These are phyloP conservation scores for Cymbopogon flexuosus DNA, from an alignment of 202 grass and related monocot species.

Conservation along the genomic window DNA sequence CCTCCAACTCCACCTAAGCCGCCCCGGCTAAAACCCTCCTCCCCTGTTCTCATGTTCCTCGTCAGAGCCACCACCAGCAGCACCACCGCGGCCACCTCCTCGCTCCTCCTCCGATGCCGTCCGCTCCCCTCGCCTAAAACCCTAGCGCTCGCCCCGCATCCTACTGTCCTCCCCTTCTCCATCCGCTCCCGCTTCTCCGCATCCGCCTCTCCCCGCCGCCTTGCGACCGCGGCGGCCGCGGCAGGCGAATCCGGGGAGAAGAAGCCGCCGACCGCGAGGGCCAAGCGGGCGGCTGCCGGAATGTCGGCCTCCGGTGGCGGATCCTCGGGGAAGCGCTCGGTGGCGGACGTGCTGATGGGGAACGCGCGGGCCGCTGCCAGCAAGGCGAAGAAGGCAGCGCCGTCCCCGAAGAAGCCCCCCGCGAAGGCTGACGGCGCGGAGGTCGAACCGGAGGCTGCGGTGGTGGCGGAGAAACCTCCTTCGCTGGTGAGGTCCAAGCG, in stretches of 20 bases:
- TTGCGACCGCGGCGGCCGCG: neutral
- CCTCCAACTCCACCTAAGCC: neutral
- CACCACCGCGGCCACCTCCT: slow-evolving; percentile 26
- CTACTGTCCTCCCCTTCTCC: neutral
- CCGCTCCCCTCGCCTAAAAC: slow-evolving; percentile 30
- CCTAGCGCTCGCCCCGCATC: slow-evolving; percentile 24
- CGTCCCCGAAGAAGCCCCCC: slow-evolving; percentile 57
- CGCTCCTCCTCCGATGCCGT: slow-evolving; percentile 36
- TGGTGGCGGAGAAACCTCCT: slow-evolving; percentile 24
- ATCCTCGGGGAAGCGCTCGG: slow-evolving; percentile 43
- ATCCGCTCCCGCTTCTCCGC: slow-evolving; percentile 2
- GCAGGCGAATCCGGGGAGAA: slow-evolving; percentile 2
- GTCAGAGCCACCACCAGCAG: slow-evolving; percentile 16
- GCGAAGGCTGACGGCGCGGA: slow-evolving; percentile 26
- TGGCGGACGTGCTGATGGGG: slow-evolving; percentile 91
- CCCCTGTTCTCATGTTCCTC: slow-evolving; percentile 38
- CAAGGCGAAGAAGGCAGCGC: slow-evolving; percentile 47
- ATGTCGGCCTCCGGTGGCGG: slow-evolving; percentile 47
- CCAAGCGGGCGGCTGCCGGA: neutral
- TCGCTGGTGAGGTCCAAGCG: slow-evolving; percentile 35
- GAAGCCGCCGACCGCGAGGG: neutral
- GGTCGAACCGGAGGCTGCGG: slow-evolving; percentile 22
- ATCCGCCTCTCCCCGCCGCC: neutral
- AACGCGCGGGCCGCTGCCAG: slow-evolving; percentile 68
- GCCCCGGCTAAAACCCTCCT: slow-evolving; percentile 20